These are phyloP conservation scores for Eucalyptus virginea DNA, from an alignment of 345 rosid genomes.

Conservation along the genomic window DNA sequence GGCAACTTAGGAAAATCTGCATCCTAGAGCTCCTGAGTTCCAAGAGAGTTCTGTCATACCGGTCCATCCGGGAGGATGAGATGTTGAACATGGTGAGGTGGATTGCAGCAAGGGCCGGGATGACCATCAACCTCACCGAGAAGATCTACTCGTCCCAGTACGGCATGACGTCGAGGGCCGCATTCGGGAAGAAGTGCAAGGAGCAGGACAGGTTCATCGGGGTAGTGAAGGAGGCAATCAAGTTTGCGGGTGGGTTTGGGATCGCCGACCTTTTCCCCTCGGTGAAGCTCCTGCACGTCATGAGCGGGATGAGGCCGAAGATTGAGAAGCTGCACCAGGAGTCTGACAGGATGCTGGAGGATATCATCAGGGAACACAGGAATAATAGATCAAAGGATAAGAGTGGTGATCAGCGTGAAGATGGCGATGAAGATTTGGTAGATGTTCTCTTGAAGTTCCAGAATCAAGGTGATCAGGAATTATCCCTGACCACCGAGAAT, in stretches of 20 bases:
- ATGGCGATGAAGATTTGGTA: not conserved
- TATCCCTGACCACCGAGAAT: not conserved
- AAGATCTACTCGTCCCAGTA: not conserved
- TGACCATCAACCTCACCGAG: not conserved
- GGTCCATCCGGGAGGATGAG: conserved; percentile 11
- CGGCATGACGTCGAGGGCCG: not conserved
- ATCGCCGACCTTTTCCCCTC: conserved; percentile 5
- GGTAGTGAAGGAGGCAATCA: not conserved
- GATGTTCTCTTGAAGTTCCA: not conserved
- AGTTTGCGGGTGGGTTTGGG: not conserved
- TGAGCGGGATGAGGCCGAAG: not conserved
- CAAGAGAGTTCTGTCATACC: conserved; percentile 6
- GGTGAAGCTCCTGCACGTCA: not conserved
- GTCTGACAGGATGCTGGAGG: not conserved
- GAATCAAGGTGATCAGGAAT: not conserved
- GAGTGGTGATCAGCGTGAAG: not conserved
- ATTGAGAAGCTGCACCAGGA: not conserved
- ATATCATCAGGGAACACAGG: conserved; percentile 1
- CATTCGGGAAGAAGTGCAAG: conserved; percentile 2
- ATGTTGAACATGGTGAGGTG: not conserved
- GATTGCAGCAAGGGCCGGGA: not conserved
- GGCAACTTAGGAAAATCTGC: conserved; percentile 5
- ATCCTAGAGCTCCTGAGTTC: conserved; percentile 1
- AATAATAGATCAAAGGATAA: not conserved
- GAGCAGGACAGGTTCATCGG: not conserved